Conservation (phyloP, 2,329 filamentous ascomycete species). For the Paracamarosporium sp. region DNA sequence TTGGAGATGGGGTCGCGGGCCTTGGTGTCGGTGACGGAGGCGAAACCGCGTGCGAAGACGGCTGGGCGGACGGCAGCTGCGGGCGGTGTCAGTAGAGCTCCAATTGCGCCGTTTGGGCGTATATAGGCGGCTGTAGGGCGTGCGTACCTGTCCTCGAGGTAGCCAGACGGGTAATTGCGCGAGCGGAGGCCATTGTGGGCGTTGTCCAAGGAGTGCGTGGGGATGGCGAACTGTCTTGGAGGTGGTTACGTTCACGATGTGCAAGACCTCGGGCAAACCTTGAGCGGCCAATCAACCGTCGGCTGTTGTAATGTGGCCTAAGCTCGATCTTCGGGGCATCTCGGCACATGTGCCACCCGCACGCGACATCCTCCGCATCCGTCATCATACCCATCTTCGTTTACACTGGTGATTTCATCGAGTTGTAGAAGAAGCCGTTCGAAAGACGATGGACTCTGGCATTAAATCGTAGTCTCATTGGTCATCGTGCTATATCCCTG, state of each 20-base stretch:
- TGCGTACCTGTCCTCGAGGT: constrained; percentile 44
- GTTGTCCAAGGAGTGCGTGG: constrained; percentile 28
- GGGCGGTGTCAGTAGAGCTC: constrained; percentile 31
- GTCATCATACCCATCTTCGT: too few relatives aligned
- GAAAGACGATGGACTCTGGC: neutral
- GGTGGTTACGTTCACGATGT: constrained; percentile 14
- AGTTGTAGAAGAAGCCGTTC: neutral
- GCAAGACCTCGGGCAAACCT: constrained; percentile 12
- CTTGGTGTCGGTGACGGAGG: constrained; percentile 43
- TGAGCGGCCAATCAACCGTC: constrained; percentile 8
- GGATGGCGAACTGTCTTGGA: constrained; percentile 16
- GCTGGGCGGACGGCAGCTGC: constrained; percentile 44
- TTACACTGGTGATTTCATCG: neutral
- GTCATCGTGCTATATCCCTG: too few relatives aligned
- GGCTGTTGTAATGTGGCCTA: constrained; percentile 7
- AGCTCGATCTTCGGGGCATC: constrained; percentile 9
- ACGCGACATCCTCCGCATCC: constrained; percentile 1
- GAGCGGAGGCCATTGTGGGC: constrained; percentile 46
- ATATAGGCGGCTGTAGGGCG: neutral
- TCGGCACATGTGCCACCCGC: constrained; percentile 10
- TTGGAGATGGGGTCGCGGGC: constrained; percentile 44
- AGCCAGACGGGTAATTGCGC: constrained; percentile 47
- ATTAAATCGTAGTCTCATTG: too few relatives aligned
- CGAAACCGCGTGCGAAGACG: constrained; percentile 46
- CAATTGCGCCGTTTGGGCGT: constrained; percentile 19